Conservation (phyloP, 352 stramenopile genomes). For the Globisporangium barbulae region DNA sequence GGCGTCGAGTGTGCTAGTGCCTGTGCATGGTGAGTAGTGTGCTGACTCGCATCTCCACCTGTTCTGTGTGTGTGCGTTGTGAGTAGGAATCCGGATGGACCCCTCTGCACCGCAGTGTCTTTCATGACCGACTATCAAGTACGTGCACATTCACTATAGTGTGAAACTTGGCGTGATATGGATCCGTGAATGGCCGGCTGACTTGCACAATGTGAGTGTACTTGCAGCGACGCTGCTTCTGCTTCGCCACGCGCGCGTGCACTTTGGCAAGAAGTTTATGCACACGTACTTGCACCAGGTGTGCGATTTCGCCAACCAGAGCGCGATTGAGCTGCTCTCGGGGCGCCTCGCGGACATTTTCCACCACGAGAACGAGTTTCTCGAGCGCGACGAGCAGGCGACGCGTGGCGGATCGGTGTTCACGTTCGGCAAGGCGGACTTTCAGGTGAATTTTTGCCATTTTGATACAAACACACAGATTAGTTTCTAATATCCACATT, state of each 20-base stretch:
- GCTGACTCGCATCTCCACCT: conserved; percentile 11
- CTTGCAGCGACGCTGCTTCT: conserved; percentile 58
- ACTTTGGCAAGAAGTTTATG: conserved; percentile 47
- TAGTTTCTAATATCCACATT: neutral
- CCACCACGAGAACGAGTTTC: conserved; percentile 9
- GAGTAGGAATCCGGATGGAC: conserved; percentile 80
- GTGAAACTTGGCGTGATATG: too few relatives aligned
- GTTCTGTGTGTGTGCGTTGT: conserved; percentile 12
- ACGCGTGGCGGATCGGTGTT: conserved; percentile 48
- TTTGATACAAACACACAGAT: neutral
- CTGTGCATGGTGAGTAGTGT: neutral
- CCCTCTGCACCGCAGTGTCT: conserved; percentile 69
- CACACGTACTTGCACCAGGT: conserved; percentile 49
- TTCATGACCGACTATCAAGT: conserved; percentile 69
- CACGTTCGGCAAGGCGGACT: conserved; percentile 84
- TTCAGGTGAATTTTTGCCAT: conserved; percentile 42
- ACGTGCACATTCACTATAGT: conserved; percentile 15
- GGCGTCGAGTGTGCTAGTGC: neutral
- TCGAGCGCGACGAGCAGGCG: conserved; percentile 3
- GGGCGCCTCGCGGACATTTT: conserved; percentile 14
- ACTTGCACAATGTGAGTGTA: neutral
- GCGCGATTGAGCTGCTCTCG: conserved; percentile 65
- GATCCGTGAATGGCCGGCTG: neutral
- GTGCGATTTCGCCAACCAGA: conserved; percentile 49
- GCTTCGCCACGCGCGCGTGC: conserved; percentile 52